These are phyloP conservation scores for Xerocomellus intermedius DNA, from an alignment of 768 basidiomycete species.

Conservation along the genomic window DNA sequence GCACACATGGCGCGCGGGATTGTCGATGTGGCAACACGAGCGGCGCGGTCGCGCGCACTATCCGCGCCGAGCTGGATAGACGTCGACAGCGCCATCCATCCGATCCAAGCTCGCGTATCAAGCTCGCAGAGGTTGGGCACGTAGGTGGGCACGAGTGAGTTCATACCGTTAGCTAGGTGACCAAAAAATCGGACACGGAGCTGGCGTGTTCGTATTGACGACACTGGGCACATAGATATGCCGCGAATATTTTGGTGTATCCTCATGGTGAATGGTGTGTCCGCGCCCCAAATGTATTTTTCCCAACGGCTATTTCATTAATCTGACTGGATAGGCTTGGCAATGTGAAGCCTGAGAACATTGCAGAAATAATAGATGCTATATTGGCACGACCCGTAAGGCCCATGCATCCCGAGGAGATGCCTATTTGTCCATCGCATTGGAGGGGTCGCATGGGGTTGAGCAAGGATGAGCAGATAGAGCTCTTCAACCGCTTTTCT, in stretches of 20 bases:
- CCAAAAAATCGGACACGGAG: not conserved
- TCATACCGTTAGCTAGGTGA: not conserved
- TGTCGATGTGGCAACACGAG: slow-evolving; percentile 77
- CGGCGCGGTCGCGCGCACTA: slow-evolving; percentile 48
- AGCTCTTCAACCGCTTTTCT: slow-evolving; percentile 28
- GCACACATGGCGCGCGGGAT: slow-evolving; percentile 76
- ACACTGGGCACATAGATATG: slow-evolving; percentile 44
- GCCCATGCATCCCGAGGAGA: slow-evolving; percentile 28
- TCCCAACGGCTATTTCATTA: not conserved
- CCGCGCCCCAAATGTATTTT: not conserved
- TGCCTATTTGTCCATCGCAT: slow-evolving; percentile 44
- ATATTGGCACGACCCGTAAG: slow-evolving; percentile 33
- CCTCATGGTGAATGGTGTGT: slow-evolving; percentile 73
- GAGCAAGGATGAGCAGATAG: slow-evolving; percentile 53
- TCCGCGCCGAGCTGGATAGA: slow-evolving; percentile 51
- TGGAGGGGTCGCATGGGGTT: slow-evolving; percentile 78
- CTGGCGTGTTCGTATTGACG: not conserved
- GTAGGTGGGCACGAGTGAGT: slow-evolving; percentile 83
- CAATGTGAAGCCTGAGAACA: slow-evolving; percentile 54
- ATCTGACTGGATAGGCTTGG: slow-evolving; percentile 53
- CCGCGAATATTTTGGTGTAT: slow-evolving; percentile 66
- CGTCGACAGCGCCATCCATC: slow-evolving; percentile 31
- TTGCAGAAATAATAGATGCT: slow-evolving; percentile 50
- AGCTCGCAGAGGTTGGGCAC: slow-evolving; percentile 68
- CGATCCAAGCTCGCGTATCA: slow-evolving; percentile 35